Percentiles rank a stretch among this genome's conserved stretches.
Conservation (phyloP, 805 yeast species). For the Ogataea trehalophila region DNA sequence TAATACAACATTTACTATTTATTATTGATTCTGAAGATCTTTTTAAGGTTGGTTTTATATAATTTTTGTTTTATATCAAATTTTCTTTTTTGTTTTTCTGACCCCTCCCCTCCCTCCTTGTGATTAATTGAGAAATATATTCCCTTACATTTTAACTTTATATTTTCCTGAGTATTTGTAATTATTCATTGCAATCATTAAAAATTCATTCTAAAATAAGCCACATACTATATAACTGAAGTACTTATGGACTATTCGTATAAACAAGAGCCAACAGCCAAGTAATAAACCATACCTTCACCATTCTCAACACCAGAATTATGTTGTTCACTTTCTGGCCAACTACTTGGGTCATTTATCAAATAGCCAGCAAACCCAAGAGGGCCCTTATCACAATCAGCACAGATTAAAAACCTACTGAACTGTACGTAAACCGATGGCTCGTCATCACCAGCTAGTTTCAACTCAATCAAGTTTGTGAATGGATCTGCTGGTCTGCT, state of each 20-base stretch:
- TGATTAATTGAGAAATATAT: too few species aligned
- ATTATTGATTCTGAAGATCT: background rate
- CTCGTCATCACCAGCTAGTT: constrained; percentile 8
- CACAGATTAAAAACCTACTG: constrained; percentile 57
- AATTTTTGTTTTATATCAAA: too few species aligned
- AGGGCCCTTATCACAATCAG: constrained; percentile 78
- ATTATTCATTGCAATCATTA: too few species aligned
- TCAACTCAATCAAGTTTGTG: background rate
- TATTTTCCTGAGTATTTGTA: too few species aligned
- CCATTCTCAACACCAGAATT: constrained; percentile 7
- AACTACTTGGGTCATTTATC: constrained; percentile 8
- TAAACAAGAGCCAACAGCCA: constrained; percentile 11
- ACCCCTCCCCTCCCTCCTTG: too few species aligned
- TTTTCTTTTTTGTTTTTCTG: too few species aligned
- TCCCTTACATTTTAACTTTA: too few species aligned
- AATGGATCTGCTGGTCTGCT: constrained; percentile 35
- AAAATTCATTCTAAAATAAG: background rate
- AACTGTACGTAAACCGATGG: constrained; percentile 25
- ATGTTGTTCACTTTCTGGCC: constrained; percentile 1
- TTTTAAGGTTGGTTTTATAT: too few species aligned
- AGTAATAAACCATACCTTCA: constrained; percentile 13
- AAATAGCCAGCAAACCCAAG: constrained; percentile 58
- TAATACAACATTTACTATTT: background rate
- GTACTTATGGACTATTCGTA: constrained; percentile 2
- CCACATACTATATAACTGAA: background rate